Conservation (phyloP, 2,329 filamentous ascomycete genomes). For the Neophaeococcomyces mojaviensis region DNA sequence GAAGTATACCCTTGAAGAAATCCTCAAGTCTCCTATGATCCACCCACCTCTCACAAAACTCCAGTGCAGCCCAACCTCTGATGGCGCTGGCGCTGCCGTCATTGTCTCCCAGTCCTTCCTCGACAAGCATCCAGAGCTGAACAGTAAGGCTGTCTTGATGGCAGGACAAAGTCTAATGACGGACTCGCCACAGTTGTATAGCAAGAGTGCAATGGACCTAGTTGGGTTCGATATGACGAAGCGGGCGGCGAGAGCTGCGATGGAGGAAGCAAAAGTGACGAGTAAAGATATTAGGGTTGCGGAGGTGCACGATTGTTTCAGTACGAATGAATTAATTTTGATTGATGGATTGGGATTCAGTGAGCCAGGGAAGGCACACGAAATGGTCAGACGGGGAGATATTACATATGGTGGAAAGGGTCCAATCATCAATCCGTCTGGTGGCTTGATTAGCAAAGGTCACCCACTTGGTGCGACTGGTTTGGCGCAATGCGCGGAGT, state of each 20-base stretch:
- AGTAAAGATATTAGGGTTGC: slow-evolving; percentile 70
- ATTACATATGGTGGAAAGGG: slow-evolving; percentile 78
- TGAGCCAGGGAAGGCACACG: slow-evolving; percentile 75
- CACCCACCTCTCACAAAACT: slow-evolving; percentile 87
- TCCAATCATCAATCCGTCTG: slow-evolving; percentile 81
- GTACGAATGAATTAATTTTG: slow-evolving; percentile 83
- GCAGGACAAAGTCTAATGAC: slow-evolving; percentile 82
- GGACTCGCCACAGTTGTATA: slow-evolving; percentile 72
- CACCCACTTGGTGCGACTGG: slow-evolving; percentile 91
- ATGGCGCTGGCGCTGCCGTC: slow-evolving; percentile 82
- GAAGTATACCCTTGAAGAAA: slow-evolving; percentile 79
- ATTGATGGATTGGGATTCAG: slow-evolving; percentile 79
- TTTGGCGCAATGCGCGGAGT: slow-evolving; percentile 86
- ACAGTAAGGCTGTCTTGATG: slow-evolving; percentile 71
- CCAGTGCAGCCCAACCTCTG: slow-evolving; percentile 93
- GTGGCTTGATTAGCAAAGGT: slow-evolving; percentile 90
- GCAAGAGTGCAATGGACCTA: slow-evolving; percentile 72
- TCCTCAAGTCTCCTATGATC: slow-evolving; percentile 69
- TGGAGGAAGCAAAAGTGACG: slow-evolving; percentile 61
- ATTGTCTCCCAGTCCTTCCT: slow-evolving; percentile 85
- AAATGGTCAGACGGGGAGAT: slow-evolving; percentile 76
- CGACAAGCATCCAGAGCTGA: slow-evolving; percentile 75
- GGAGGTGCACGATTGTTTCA: slow-evolving; percentile 96
- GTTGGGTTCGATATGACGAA: slow-evolving; percentile 83
- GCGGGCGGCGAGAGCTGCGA: slow-evolving; percentile 61